These are phyloP conservation scores for Domatiomyces globalis DNA, from an alignment of 2,329 filamentous ascomycete genomes.

Conservation along the genomic window DNA sequence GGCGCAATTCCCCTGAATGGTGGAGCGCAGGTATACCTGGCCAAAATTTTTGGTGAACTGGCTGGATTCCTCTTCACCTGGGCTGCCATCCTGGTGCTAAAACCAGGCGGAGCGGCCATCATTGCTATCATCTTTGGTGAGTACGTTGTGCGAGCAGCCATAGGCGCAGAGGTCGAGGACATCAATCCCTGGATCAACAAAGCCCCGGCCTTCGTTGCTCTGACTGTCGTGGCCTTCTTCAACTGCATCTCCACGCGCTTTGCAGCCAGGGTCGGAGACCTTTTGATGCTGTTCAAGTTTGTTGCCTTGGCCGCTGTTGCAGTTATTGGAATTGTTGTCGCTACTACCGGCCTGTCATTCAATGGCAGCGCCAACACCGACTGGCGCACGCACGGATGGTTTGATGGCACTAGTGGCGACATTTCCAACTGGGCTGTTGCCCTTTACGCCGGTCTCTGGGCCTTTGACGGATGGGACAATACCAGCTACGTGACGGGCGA, in stretches of 20 bases:
- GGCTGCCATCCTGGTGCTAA: constrained; percentile 86
- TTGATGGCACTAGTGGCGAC: constrained; percentile 66
- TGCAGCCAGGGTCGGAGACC: constrained; percentile 72
- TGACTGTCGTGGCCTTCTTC: constrained; percentile 63
- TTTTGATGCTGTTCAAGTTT: constrained; percentile 97
- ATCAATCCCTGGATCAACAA: constrained; percentile 85
- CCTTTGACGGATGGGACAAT: constrained; percentile 98
- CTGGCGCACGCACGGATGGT: constrained; percentile 83
- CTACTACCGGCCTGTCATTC: constrained; percentile 66
- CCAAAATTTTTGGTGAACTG: constrained; percentile 92
- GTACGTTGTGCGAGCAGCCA: constrained; percentile 76
- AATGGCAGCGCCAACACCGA: constrained; percentile 61
- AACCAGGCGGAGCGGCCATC: constrained; percentile 85
- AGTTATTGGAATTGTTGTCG: constrained; percentile 76
- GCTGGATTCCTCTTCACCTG: constrained; percentile 91
- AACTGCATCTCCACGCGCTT: constrained; percentile 86
- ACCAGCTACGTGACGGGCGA: constrained; percentile 97
- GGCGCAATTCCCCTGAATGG: constrained; percentile 93
- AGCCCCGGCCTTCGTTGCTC: constrained; percentile 61
- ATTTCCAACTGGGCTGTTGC: constrained; percentile 84
- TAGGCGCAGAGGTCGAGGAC: constrained; percentile 71
- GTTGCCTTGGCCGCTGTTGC: constrained; percentile 76
- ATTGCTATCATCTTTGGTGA: constrained; percentile 97
- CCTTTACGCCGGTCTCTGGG: constrained; percentile 90
- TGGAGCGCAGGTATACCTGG: constrained; percentile 81